Conservation (phyloP, 2,329 filamentous ascomycete species). For the Aspergillus quadricinctus region DNA sequence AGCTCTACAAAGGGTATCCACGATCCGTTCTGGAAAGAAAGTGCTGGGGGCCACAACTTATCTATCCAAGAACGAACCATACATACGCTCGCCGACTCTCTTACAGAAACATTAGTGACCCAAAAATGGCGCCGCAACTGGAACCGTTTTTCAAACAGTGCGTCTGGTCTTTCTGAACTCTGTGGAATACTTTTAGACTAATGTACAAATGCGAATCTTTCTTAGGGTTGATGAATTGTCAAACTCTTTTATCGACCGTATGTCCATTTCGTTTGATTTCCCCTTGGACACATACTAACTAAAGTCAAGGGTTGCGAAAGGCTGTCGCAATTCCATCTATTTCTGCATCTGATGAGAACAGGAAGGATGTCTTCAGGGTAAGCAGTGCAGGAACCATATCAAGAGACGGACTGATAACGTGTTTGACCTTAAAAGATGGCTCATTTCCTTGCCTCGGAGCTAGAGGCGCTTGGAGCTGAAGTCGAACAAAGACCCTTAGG, state of each 20-base stretch:
- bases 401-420: not conserved
- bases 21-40: constrained; percentile 3
- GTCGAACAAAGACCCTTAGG: constrained; percentile 84
- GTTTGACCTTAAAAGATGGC: constrained; percentile 62
- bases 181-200: not conserved
- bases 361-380: constrained; percentile 82
- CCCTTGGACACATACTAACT: constrained; percentile 6
- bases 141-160: constrained; percentile 86
- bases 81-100: constrained; percentile 31
- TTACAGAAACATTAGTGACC: constrained; percentile 44
- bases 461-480: constrained; percentile 76
- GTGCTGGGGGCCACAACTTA: constrained; percentile 2
- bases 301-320: constrained; percentile 59
- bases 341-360: constrained; percentile 82
- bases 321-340: constrained; percentile 96
- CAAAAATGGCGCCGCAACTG: constrained; percentile 83
- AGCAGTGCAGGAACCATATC: constrained; percentile 9
- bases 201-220: constrained; percentile 1
- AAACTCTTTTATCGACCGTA: constrained; percentile 78
- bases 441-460: constrained; percentile 78
- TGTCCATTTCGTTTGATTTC: constrained; percentile 16
- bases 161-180: constrained; percentile 13
- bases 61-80: constrained; percentile 7
- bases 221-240: constrained; percentile 67
- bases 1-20: not conserved